Evolutionary conservation across 192 early-diverging fungal species (phyloP).

Genomic region (Coemansia sp.): DNA sequence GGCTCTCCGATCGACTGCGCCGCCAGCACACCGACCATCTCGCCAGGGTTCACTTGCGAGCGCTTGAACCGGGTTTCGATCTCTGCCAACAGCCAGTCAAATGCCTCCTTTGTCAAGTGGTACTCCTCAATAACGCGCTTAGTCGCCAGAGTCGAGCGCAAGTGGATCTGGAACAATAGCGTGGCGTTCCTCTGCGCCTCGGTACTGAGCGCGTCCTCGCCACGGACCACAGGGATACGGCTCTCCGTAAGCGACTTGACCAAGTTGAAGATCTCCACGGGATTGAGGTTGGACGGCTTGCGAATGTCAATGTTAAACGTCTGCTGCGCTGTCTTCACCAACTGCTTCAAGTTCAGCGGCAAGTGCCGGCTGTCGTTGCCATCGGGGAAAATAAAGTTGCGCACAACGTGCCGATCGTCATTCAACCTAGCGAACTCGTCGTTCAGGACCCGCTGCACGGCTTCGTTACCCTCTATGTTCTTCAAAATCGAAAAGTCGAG

Average conservation of each 20-base stretch:
- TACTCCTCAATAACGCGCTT: constrained; percentile 90
- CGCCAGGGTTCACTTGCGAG: constrained; percentile 89
- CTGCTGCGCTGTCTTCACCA: constrained; percentile 90
- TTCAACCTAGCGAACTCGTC: constrained; percentile 78
- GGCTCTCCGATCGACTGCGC: constrained; percentile 99
- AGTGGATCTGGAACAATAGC: constrained; percentile 84
- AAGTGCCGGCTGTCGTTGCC: constrained; percentile 81
- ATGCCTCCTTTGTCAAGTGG: constrained; percentile 83
- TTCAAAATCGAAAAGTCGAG: constrained; percentile 74
- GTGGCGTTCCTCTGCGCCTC: constrained; percentile 95
- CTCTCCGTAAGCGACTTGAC: constrained; percentile 73
- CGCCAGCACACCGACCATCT: constrained; percentile 99
- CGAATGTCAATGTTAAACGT: constrained; percentile 83
- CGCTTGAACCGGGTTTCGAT: constrained; percentile 90
- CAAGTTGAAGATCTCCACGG: constrained; percentile 75
- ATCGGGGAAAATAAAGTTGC: constrained; percentile 79
- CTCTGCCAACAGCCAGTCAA: constrained; percentile 94
- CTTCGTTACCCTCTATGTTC: constrained; percentile 75
- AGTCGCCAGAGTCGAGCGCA: constrained; percentile 80
- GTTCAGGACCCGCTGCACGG: constrained; percentile 73
- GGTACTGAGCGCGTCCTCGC: constrained; percentile 80
- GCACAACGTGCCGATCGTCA: constrained; percentile 75
- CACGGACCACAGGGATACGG: constrained; percentile 77
- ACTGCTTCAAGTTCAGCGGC: constrained; percentile 86
- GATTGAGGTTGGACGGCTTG: constrained; percentile 86